Percentiles rank a stretch among this genome's conserved stretches.
Conservation (phyloP, 148 eudicot species). For the Spergularia marina region DNA sequence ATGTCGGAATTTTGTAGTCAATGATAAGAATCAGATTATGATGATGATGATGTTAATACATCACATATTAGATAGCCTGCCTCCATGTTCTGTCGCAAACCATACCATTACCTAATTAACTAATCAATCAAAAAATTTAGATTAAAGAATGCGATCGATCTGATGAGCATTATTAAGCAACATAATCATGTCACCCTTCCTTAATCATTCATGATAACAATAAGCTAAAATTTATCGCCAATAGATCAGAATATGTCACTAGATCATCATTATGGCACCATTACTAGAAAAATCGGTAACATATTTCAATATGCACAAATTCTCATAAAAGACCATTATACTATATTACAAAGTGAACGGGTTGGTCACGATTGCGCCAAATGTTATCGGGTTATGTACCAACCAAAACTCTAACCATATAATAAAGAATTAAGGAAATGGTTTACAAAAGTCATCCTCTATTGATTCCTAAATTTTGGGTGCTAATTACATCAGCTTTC, state of each 20-base stretch:
- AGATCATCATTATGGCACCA: too few species aligned
- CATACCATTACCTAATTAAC: slow-evolving; percentile 3
- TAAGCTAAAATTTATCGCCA: too few species aligned
- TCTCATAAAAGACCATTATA: too few species aligned
- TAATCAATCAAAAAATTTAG: neutral
- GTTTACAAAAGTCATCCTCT: slow-evolving; percentile 9
- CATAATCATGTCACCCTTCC: neutral
- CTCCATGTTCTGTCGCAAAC: slow-evolving; percentile 3
- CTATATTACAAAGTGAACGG: too few species aligned
- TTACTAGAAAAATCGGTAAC: too few species aligned
- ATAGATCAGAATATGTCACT: too few species aligned
- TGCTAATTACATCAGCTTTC: slow-evolving; percentile 28
- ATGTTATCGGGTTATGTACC: neutral
- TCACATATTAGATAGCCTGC: slow-evolving; percentile 2
- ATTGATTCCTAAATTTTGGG: slow-evolving; percentile 21
- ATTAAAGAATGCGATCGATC: neutral
- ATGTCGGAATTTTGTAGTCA: too few species aligned
- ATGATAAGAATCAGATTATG: too few species aligned
- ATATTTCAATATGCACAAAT: too few species aligned
- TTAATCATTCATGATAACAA: too few species aligned
- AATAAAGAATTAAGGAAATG: neutral
- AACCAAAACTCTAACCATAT: neutral
- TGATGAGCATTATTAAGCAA: slow-evolving; percentile 7
- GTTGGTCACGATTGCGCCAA: too few species aligned
- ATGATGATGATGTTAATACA: too few species aligned